A percentile compares a stretch with the other conserved stretches of the same genome.
Evolutionary conservation across 1,284 basidiomycete genomes (phyloP).

Genomic region (Leccinum discolor): DNA sequence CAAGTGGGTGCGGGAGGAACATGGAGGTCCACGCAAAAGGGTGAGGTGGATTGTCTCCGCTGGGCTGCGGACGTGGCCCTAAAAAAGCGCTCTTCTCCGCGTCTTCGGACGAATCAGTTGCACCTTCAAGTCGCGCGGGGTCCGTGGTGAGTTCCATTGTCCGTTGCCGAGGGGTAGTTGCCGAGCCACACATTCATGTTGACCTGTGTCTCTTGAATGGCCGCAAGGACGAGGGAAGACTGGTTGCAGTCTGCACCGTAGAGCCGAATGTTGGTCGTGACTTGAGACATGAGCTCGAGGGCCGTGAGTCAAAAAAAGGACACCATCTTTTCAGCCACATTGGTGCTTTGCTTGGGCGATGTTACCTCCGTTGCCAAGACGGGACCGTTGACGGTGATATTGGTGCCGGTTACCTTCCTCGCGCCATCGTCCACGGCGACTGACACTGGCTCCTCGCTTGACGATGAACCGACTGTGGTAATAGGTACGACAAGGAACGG

Average conservation of each 20-base stretch:
- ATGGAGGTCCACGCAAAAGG: slow-evolving; percentile 46
- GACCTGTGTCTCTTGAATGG: slow-evolving; percentile 87
- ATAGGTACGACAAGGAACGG: no score
- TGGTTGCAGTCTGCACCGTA: slow-evolving; percentile 65
- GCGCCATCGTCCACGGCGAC: no score
- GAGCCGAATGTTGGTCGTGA: slow-evolving; percentile 55
- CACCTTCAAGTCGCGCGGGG: not conserved
- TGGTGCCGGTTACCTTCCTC: no score
- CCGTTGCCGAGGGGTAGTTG: slow-evolving; percentile 68
- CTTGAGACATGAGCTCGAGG: slow-evolving; percentile 54
- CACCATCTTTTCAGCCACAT: not conserved
- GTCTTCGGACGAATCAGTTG: slow-evolving; percentile 9
- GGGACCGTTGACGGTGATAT: no score
- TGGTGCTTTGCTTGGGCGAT: slow-evolving; percentile 5
- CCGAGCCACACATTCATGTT: slow-evolving; percentile 87
- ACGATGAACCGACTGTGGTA: no score
- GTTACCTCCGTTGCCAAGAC: slow-evolving; percentile 16
- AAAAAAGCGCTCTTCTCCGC: slow-evolving; percentile 24
- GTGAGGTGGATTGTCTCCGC: slow-evolving; percentile 17
- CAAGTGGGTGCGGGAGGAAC: slow-evolving; percentile 73
- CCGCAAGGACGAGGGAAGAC: slow-evolving; percentile 64
- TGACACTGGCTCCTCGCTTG: no score
- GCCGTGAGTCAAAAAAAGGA: slow-evolving; percentile 12
- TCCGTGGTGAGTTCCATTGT: slow-evolving; percentile 46
- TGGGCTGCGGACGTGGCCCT: slow-evolving; percentile 23